Percentiles rank a stretch among this genome's conserved stretches.
Evolutionary conservation across 805 yeast genomes (phyloP).

Genomic region (Candida railenensis): DNA sequence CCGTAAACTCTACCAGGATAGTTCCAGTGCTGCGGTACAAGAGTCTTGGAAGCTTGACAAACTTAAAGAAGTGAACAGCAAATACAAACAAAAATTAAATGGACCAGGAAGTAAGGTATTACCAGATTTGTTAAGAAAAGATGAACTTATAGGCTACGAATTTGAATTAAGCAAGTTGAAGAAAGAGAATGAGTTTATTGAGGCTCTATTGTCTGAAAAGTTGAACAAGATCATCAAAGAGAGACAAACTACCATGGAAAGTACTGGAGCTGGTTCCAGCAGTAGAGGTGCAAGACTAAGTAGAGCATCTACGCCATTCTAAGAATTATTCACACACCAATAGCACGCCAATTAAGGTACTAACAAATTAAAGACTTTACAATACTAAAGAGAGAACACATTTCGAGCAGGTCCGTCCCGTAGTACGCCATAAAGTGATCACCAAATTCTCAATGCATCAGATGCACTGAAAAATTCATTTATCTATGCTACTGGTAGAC

Average conservation of each 20-base stretch:
- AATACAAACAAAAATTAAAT: constrained; percentile 20
- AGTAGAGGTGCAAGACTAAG: constrained; percentile 36
- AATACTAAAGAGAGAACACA: too few relatives aligned
- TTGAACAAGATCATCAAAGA: constrained; percentile 36
- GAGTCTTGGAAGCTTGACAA: constrained; percentile 19
- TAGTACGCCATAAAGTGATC: too few relatives aligned
- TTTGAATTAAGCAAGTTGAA: constrained; percentile 21
- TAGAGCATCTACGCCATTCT: constrained; percentile 39
- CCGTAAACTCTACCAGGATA: constrained; percentile 31
- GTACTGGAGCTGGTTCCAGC: constrained; percentile 24
- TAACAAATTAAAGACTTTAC: too few relatives aligned
- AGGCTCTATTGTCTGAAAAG: constrained; percentile 26
- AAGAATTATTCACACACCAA: too few relatives aligned
- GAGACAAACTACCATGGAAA: constrained; percentile 29
- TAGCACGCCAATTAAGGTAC: too few relatives aligned
- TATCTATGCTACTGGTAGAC: too few relatives aligned
- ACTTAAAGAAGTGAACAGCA: constrained; percentile 17
- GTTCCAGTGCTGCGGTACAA: constrained; percentile 33
- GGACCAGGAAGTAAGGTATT: constrained; percentile 36
- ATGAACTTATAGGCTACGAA: constrained; percentile 29
- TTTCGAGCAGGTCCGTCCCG: too few relatives aligned
- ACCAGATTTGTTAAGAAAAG: constrained; percentile 34
- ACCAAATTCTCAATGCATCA: too few relatives aligned
- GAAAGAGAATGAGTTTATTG: constrained; percentile 29
- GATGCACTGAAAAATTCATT: too few relatives aligned